Percentiles rank a stretch among this genome's conserved stretches.
These are phyloP conservation scores for Acer saccharum DNA, from an alignment of 345 rosid genomes.

Conservation along the genomic window DNA sequence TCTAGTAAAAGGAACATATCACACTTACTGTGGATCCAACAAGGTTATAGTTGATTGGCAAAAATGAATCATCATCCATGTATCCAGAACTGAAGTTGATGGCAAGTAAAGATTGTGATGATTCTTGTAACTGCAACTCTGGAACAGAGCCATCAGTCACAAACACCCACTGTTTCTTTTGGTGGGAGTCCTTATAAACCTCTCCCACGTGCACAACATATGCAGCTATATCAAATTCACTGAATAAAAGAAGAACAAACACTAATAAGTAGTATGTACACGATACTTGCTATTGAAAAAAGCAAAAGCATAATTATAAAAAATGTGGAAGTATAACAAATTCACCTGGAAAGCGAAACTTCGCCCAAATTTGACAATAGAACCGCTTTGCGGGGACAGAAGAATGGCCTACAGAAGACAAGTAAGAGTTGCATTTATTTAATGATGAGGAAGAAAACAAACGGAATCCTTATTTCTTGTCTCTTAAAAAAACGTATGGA, in stretches of 20 bases:
- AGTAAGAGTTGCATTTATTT: constrained; percentile 21
- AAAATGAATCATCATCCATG: constrained; percentile 43
- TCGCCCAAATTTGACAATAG: constrained; percentile 64
- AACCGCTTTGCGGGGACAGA: constrained; percentile 67
- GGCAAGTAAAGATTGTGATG: constrained; percentile 69
- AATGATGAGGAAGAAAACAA: not conserved
- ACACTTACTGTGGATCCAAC: constrained; percentile 79
- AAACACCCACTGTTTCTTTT: constrained; percentile 89
- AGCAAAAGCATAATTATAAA: not conserved
- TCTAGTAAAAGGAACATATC: constrained; percentile 9
- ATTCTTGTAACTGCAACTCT: constrained; percentile 40
- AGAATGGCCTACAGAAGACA: constrained; percentile 70
- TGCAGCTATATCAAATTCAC: constrained; percentile 89
- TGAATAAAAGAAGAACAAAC: constrained; percentile 26
- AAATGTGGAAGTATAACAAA: constrained; percentile 11
- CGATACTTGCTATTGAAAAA: not conserved
- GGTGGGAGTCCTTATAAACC: constrained; percentile 48
- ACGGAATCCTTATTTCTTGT: not conserved
- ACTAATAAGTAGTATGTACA: constrained; percentile 11
- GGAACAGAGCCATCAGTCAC: constrained; percentile 71
- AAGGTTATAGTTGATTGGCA: constrained; percentile 65
- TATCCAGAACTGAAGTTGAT: constrained; percentile 72
- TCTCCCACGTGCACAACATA: constrained; percentile 78
- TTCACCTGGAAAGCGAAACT: constrained; percentile 77
- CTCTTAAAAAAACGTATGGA: not conserved